Evolutionary conservation across 768 basidiomycete species (phyloP).

Genomic region (Serpula lacrymans): DNA sequence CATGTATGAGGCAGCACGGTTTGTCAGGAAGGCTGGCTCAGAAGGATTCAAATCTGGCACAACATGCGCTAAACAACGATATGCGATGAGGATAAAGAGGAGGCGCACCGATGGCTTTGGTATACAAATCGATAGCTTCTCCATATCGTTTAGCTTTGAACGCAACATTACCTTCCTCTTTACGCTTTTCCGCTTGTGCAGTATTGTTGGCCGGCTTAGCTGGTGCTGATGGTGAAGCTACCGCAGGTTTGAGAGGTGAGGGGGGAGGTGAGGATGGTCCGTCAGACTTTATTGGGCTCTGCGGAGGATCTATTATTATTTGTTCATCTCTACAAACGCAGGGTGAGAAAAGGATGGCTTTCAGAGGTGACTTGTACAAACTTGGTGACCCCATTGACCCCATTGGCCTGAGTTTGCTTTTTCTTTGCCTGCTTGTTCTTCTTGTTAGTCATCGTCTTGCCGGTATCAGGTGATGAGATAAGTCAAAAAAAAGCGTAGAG

Average conservation of each 20-base stretch:
- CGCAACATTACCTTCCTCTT: conserved; percentile 72
- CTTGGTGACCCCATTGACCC: conserved; percentile 19
- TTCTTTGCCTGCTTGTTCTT: conserved; percentile 26
- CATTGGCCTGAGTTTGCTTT: conserved; percentile 24
- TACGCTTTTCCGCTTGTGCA: conserved; percentile 55
- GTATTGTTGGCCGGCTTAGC: conserved; percentile 31
- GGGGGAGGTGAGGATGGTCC: conserved; percentile 16
- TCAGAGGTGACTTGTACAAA: no score
- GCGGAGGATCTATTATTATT: background rate
- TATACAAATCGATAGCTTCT: conserved; percentile 73
- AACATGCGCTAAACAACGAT: conserved; percentile 5
- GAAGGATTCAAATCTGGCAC: conserved; percentile 51
- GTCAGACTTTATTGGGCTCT: conserved; percentile 6
- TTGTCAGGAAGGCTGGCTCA: conserved; percentile 78
- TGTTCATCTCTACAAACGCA: no score
- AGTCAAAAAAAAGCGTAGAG: no score
- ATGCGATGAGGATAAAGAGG: conserved; percentile 17
- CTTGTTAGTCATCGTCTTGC: conserved; percentile 27
- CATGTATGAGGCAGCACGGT: conserved; percentile 86
- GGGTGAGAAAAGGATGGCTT: background rate
- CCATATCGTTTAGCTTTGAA: conserved; percentile 66
- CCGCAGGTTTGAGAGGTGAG: conserved; percentile 6
- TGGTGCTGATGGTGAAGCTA: conserved; percentile 7
- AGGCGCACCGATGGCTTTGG: conserved; percentile 64
- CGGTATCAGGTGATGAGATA: no score